These are phyloP conservation scores for Peronospora farinosa DNA, from an alignment of 352 stramenopile genomes.

Conservation along the genomic window DNA sequence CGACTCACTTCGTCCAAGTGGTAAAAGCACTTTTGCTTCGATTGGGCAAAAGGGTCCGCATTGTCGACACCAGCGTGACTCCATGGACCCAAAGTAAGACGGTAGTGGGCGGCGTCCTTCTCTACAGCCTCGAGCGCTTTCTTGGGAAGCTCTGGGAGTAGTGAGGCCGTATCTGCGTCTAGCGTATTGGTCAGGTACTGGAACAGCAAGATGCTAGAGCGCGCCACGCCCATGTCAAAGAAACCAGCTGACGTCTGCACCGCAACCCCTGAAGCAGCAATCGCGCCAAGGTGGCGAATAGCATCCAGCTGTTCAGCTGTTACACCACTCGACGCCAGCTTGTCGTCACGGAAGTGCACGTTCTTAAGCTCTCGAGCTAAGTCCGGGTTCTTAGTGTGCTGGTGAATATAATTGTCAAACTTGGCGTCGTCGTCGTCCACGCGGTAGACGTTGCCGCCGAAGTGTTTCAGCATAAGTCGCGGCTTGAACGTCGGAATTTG, in stretches of 20 bases:
- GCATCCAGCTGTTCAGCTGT: conserved; percentile 47
- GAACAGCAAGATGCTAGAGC: conserved; percentile 68
- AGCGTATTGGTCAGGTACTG: conserved; percentile 78
- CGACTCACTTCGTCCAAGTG: conserved; percentile 78
- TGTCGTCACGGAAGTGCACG: conserved; percentile 62
- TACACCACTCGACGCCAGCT: conserved; percentile 35
- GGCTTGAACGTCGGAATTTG: conserved; percentile 68
- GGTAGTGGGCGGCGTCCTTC: conserved; percentile 46
- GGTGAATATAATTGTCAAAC: conserved; percentile 52
- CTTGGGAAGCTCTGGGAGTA: conserved; percentile 47
- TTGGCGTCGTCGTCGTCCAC: conserved; percentile 65
- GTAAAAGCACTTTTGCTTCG: conserved; percentile 83
- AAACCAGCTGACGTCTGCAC: conserved; percentile 66
- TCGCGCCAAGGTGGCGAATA: conserved; percentile 46
- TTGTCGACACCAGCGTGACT: conserved; percentile 81
- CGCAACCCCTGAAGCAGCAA: conserved; percentile 63
- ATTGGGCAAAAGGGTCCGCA: conserved; percentile 63
- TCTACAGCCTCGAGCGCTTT: conserved; percentile 24
- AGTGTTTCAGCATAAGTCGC: conserved; percentile 80
- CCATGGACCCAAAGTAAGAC: conserved; percentile 72
- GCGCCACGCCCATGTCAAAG: conserved; percentile 72
- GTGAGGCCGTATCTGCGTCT: conserved; percentile 44
- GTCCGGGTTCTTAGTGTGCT: conserved; percentile 62
- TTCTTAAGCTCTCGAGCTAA: conserved; percentile 41
- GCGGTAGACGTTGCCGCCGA: conserved; percentile 76